Evolutionary conservation across 2,329 filamentous ascomycete genomes (phyloP).

Genomic region (Alternaria viburni): DNA sequence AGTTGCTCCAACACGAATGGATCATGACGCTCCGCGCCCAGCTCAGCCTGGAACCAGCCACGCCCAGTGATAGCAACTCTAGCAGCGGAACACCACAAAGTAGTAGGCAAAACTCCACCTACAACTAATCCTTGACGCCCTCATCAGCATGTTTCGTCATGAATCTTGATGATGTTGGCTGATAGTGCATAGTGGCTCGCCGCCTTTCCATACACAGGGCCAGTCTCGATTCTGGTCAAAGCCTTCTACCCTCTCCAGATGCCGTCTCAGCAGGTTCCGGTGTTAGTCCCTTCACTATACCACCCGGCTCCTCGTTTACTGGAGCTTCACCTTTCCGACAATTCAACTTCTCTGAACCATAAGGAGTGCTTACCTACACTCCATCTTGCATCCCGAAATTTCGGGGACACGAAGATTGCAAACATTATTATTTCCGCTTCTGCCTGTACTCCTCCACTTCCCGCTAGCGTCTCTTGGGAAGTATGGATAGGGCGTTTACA

Average conservation of each 20-base stretch:
- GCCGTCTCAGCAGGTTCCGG: not conserved
- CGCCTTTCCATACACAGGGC: conserved; percentile 5
- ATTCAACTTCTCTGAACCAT: conserved; percentile 20
- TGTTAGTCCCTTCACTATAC: not conserved
- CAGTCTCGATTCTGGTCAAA: not conserved
- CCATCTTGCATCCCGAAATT: not conserved
- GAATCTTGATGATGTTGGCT: not conserved
- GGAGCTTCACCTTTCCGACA: not conserved
- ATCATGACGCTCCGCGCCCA: conserved; percentile 60
- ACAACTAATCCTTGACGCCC: conserved; percentile 24
- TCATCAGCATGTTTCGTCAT: not conserved
- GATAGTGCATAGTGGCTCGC: conserved; percentile 6
- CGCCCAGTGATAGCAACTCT: conserved; percentile 45
- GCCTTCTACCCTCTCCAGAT: not conserved
- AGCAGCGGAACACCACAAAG: conserved; percentile 23
- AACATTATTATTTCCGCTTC: not conserved
- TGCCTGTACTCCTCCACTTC: not conserved
- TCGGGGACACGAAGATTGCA: not conserved
- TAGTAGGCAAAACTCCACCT: conserved; percentile 45
- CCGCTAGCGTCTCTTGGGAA: conserved; percentile 9
- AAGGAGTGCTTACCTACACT: not conserved
- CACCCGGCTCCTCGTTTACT: not conserved
- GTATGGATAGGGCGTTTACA: not conserved
- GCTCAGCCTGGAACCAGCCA: conserved; percentile 55
- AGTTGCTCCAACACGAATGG: conserved; percentile 95